A percentile compares a stretch with the other conserved stretches of the same genome.
phyloP scores from a whole-genome alignment of 805 yeast species.

The Saturnispora dispora region DNA sequence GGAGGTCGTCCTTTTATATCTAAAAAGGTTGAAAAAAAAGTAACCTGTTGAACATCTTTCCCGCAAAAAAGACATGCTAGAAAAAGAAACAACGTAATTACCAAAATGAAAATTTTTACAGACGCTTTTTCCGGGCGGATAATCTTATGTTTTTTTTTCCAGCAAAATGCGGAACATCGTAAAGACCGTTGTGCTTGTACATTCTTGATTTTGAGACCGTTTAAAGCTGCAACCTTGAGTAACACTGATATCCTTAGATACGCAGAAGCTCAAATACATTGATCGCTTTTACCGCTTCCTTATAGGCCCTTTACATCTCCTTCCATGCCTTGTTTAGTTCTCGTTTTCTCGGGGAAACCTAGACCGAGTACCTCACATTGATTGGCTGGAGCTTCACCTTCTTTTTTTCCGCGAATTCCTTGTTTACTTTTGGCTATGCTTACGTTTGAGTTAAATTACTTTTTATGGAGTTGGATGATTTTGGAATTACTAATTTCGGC shows the following conservation, averaged over 20 bases:
- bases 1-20: not conserved
- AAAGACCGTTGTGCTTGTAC: not conserved
- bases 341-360: not conserved
- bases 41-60: constrained; percentile 1
- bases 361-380: not conserved
- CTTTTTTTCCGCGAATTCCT: not conserved
- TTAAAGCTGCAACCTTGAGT: not conserved
- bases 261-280: not conserved
- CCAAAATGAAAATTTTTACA: not conserved
- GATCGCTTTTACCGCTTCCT: not conserved
- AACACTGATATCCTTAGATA: not conserved
- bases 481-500: not conserved
- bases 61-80: not conserved
- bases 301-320: not conserved
- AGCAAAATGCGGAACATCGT: not conserved
- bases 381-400: not conserved
- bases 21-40: not conserved
- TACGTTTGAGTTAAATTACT: not conserved
- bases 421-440: not conserved
- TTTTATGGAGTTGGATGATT: not conserved
- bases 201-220: not conserved
- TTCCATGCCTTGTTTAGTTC: not conserved
- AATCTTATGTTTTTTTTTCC: not conserved
- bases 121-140: not conserved
- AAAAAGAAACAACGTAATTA: not conserved